These are phyloP conservation scores for Penicillium roqueforti DNA, from an alignment of 495 filamentous ascomycete genomes.

Conservation along the genomic window DNA sequence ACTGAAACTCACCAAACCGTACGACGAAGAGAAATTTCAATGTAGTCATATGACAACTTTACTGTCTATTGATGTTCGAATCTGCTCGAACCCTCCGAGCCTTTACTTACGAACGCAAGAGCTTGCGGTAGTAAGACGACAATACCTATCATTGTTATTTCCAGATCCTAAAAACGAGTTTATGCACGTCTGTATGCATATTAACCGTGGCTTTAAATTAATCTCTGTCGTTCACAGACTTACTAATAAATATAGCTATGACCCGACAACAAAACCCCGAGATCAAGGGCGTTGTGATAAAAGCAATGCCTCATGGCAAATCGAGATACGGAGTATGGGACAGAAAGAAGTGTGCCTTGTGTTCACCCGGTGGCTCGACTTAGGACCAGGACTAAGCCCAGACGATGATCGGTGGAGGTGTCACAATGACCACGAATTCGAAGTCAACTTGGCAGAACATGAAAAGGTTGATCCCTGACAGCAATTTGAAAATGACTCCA, in stretches of 20 bases:
- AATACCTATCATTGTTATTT: background rate
- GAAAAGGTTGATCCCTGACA: background rate
- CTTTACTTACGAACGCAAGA: background rate
- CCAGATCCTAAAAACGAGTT: background rate
- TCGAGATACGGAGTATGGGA: background rate
- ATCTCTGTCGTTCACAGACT: background rate
- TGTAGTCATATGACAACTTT: background rate
- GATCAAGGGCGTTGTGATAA: conserved; percentile 5
- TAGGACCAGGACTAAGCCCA: background rate
- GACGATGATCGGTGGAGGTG: background rate
- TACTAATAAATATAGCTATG: background rate
- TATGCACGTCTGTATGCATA: background rate
- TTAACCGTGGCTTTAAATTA: background rate
- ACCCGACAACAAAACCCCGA: background rate
- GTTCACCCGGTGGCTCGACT: background rate
- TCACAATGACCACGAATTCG: background rate
- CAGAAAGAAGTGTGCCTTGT: background rate
- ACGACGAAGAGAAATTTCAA: background rate
- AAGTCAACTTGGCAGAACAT: background rate
- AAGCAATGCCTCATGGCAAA: conserved; percentile 14
- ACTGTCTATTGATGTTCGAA: background rate
- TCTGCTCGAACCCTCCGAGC: background rate
- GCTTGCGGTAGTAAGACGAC: background rate
- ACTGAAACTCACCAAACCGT: background rate
- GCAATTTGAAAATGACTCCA: background rate